Percentiles rank a stretch among this genome's conserved stretches.
Evolutionary conservation across 2,329 filamentous ascomycete genomes (phyloP).

Genomic region (Podosphaera xanthii): DNA sequence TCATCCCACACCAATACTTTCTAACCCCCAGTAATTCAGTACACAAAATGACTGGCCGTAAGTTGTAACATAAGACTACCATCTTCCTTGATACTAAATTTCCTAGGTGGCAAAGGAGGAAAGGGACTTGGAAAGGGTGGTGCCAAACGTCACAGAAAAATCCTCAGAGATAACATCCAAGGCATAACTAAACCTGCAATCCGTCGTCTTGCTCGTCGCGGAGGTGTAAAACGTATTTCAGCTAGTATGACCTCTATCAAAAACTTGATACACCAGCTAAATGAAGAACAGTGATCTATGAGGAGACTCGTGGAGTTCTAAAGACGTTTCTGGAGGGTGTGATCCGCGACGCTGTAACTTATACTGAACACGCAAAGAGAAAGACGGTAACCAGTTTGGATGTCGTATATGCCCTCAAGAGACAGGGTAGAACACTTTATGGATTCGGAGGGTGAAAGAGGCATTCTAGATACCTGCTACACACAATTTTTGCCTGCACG

Average conservation of each 20-base stretch:
- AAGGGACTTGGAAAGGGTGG: constrained; percentile 97
- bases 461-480: not conserved
- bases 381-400: constrained; percentile 46
- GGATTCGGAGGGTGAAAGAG: constrained; percentile 38
- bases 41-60: constrained; percentile 2
- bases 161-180: constrained; percentile 98
- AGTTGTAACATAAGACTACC: not conserved
- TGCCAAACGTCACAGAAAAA: constrained; percentile 98
- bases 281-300: constrained; percentile 40
- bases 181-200: constrained; percentile 98
- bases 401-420: constrained; percentile 41
- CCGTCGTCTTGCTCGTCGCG: constrained; percentile 94
- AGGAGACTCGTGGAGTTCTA: constrained; percentile 59
- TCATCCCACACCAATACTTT: not conserved
- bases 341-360: constrained; percentile 51
- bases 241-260: constrained; percentile 35
- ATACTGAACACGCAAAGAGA: constrained; percentile 67
- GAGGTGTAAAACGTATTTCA: constrained; percentile 99
- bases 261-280: not conserved
- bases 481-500: not conserved
- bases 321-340: constrained; percentile 70
- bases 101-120: constrained; percentile 35
- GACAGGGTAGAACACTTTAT: constrained; percentile 43
- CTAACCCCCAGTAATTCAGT: not conserved
- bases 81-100: not conserved